Percentiles rank a stretch among this genome's conserved stretches.
phyloP scores from a whole-genome alignment of 768 basidiomycete genomes.

The Trametes villosa region DNA sequence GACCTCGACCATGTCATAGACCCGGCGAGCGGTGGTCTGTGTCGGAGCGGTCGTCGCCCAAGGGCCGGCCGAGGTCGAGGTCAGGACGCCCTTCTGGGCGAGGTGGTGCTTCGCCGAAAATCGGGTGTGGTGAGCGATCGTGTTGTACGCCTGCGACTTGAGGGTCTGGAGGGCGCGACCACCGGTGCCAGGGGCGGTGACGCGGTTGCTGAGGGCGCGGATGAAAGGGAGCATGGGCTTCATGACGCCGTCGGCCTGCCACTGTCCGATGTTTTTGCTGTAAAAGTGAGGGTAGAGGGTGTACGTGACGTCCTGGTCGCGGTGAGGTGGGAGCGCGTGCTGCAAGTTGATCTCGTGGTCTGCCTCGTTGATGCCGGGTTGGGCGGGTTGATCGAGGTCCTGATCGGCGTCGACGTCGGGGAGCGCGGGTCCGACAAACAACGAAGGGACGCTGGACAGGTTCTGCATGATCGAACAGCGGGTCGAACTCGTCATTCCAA shows the following conservation, averaged over 20 bases:
- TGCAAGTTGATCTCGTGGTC: neutral
- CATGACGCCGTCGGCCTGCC: constrained; percentile 3
- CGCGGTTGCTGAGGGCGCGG: neutral
- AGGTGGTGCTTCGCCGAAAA: neutral
- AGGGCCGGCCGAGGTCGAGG: neutral
- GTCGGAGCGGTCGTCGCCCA: neutral
- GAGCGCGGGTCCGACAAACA: neutral
- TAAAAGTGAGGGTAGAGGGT: constrained; percentile 1
- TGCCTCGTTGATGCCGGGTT: neutral
- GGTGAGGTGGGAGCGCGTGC: neutral
- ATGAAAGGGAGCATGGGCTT: neutral
- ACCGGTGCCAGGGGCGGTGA: neutral
- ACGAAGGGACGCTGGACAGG: neutral
- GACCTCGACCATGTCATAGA: neutral
- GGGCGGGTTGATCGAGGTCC: neutral
- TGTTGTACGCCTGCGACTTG: neutral
- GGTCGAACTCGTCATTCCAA: neutral
- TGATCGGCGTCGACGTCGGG: neutral
- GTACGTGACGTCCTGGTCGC: neutral
- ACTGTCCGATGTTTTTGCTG: neutral
- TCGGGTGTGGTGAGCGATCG: neutral
- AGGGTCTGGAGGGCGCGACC: neutral
- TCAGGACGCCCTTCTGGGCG: neutral
- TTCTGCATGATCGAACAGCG: neutral
- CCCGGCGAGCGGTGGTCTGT: neutral